phyloP scores from a whole-genome alignment of 768 basidiomycete species.

The Baorangia bicolor region DNA sequence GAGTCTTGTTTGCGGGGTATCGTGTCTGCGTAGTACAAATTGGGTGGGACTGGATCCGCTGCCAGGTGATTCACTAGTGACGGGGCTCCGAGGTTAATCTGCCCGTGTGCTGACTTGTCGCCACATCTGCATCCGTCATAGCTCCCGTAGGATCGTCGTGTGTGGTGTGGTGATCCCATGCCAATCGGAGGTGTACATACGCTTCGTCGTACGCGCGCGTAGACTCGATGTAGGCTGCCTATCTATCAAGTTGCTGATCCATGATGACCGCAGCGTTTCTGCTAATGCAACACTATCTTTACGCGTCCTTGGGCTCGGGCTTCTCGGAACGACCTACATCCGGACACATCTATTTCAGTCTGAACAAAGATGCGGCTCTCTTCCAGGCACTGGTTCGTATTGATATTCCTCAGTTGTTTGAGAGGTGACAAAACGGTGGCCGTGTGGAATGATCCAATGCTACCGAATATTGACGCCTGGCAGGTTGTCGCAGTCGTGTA shows the following conservation, averaged over 20 bases:
- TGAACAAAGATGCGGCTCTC: neutral
- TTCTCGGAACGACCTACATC: constrained; percentile 7
- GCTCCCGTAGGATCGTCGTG: too few relatives aligned
- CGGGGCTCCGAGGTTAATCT: constrained; percentile 1
- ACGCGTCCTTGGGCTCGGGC: neutral
- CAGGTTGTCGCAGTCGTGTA: constrained; percentile 2
- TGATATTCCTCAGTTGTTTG: neutral
- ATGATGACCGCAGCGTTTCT: too few relatives aligned
- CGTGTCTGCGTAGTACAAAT: neutral
- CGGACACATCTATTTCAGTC: constrained; percentile 6
- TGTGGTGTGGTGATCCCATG: too few relatives aligned
- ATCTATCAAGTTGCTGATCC: too few relatives aligned
- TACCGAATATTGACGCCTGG: neutral
- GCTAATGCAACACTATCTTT: too few relatives aligned
- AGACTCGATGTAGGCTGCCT: too few relatives aligned
- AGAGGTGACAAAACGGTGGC: neutral
- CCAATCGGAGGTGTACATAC: too few relatives aligned
- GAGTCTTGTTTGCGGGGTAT: too few relatives aligned
- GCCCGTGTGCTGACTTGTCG: neutral
- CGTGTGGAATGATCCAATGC: neutral
- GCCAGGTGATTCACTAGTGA: too few relatives aligned
- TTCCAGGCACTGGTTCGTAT: constrained; percentile 3
- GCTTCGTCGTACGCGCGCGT: too few relatives aligned
- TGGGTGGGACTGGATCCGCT: neutral
- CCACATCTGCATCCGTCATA: too few relatives aligned